A percentile compares a stretch with the other conserved stretches of the same genome.
Evolutionary conservation across 1,139 yeast genomes (phyloP).

Genomic region (Williopsis jadinii): DNA sequence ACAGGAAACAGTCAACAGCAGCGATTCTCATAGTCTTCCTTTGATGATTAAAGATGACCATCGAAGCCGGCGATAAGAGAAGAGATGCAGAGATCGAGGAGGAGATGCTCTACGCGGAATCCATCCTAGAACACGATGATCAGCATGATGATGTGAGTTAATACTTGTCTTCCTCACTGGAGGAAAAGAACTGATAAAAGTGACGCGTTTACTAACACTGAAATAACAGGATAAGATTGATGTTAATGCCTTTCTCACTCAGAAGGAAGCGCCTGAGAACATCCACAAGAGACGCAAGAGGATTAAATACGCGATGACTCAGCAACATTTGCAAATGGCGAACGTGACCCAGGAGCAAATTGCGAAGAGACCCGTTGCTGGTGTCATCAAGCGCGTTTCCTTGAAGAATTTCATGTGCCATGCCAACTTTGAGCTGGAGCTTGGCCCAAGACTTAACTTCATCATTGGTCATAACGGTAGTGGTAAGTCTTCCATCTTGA

Average conservation of each 20-base stretch:
- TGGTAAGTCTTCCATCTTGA: slow-evolving; percentile 88
- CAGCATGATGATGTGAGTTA: neutral
- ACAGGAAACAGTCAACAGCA: too few species aligned
- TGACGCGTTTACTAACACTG: too few species aligned
- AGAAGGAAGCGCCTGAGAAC: slow-evolving; percentile 4
- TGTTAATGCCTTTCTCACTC: slow-evolving; percentile 15
- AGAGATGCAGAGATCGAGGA: slow-evolving; percentile 1
- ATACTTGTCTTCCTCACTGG: neutral
- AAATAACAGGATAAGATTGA: slow-evolving; percentile 2
- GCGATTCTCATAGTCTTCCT: too few species aligned
- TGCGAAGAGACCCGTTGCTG: slow-evolving; percentile 9
- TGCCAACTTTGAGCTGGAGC: slow-evolving; percentile 61
- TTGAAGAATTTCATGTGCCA: slow-evolving; percentile 82
- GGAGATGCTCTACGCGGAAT: slow-evolving; percentile 1
- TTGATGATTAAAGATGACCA: neutral
- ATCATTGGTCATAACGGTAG: slow-evolving; percentile 94
- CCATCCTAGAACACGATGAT: neutral
- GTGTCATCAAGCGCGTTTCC: slow-evolving; percentile 45
- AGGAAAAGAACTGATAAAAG: too few species aligned
- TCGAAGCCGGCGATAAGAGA: neutral
- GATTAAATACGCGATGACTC: slow-evolving; percentile 5
- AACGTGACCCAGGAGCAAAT: slow-evolving; percentile 6
- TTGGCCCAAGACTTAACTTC: slow-evolving; percentile 84
- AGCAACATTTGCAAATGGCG: slow-evolving; percentile 1
- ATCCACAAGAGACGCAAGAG: slow-evolving; percentile 6